Conservation (phyloP, 192 early-diverging fungal genomes). For the Podila horticola region DNA sequence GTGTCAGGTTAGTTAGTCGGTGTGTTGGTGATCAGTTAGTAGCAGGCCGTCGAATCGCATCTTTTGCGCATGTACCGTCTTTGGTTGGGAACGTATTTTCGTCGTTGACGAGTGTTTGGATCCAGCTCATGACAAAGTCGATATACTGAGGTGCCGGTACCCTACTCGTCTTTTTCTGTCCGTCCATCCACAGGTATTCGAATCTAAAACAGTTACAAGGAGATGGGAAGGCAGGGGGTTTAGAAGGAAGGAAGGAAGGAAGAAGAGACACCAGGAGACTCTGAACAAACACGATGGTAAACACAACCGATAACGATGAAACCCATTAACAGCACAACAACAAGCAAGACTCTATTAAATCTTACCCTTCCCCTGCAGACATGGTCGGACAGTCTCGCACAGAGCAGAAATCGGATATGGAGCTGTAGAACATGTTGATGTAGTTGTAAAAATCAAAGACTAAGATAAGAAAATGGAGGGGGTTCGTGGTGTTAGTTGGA, state of each 20-base stretch:
- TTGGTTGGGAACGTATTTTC: conserved; percentile 95
- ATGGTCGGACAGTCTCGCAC: conserved; percentile 85
- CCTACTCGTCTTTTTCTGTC: conserved; percentile 77
- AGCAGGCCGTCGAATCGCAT: background rate
- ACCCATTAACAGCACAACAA: background rate
- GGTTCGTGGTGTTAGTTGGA: background rate
- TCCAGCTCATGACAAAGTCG: conserved; percentile 90
- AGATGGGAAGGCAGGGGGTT: too few species aligned
- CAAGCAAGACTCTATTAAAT: background rate
- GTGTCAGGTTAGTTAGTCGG: too few species aligned
- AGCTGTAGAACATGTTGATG: conserved; percentile 90
- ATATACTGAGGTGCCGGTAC: conserved; percentile 95
- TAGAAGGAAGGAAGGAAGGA: background rate
- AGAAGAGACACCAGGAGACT: background rate
- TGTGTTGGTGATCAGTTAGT: background rate
- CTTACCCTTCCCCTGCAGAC: conserved; percentile 82
- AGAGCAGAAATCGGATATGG: conserved; percentile 91
- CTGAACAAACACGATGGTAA: background rate
- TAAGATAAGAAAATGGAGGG: conserved; percentile 19
- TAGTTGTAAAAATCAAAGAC: conserved; percentile 96
- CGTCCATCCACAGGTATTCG: conserved; percentile 96
- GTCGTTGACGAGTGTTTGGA: conserved; percentile 88
- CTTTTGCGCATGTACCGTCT: conserved; percentile 60
- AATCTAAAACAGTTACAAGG: conserved; percentile 42
- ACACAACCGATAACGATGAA: background rate